Evolutionary conservation across 805 yeast genomes (phyloP).

Genomic region (Candida alai): DNA sequence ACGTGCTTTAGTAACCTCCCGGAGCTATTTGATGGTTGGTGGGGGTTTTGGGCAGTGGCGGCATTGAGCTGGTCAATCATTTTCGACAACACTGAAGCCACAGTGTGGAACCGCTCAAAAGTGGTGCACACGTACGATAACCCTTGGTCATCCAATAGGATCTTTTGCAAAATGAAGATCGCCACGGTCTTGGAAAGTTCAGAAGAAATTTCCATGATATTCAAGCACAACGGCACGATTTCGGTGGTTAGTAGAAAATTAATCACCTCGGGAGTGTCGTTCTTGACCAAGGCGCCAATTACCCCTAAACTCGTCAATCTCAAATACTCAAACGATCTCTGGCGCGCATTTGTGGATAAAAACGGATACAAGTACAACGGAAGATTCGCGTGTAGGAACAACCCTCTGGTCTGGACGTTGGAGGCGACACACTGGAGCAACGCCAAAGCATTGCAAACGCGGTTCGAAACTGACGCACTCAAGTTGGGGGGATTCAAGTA

Average conservation of each 20-base stretch:
- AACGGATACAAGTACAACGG: slow-evolving; percentile 93
- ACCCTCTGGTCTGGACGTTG: slow-evolving; percentile 82
- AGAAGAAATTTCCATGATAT: slow-evolving; percentile 93
- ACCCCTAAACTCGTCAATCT: slow-evolving; percentile 93
- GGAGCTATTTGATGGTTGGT: slow-evolving; percentile 43
- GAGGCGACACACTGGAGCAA: slow-evolving; percentile 95
- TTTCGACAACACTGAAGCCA: slow-evolving; percentile 76
- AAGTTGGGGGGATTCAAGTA: slow-evolving; percentile 81
- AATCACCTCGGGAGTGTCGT: slow-evolving; percentile 93
- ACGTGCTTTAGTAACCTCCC: slow-evolving; percentile 89
- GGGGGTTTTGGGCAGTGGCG: slow-evolving; percentile 30
- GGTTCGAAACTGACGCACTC: slow-evolving; percentile 80
- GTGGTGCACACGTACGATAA: slow-evolving; percentile 91
- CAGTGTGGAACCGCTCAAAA: slow-evolving; percentile 90
- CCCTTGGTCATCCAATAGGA: slow-evolving; percentile 87
- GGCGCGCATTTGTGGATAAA: slow-evolving; percentile 85
- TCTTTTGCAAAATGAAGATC: slow-evolving; percentile 90
- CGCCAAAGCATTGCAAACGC: slow-evolving; percentile 95
- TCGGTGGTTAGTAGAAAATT: slow-evolving; percentile 91
- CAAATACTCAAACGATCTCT: slow-evolving; percentile 89
- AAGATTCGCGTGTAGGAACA: slow-evolving; percentile 84
- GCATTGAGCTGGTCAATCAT: slow-evolving; percentile 79
- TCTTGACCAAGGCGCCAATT: slow-evolving; percentile 93
- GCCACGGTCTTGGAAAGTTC: slow-evolving; percentile 96
- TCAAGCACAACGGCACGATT: slow-evolving; percentile 88